Base-by-base conservation (phyloP, 768 basidiomycete species). In the Pleurotus giganteus region DNA sequence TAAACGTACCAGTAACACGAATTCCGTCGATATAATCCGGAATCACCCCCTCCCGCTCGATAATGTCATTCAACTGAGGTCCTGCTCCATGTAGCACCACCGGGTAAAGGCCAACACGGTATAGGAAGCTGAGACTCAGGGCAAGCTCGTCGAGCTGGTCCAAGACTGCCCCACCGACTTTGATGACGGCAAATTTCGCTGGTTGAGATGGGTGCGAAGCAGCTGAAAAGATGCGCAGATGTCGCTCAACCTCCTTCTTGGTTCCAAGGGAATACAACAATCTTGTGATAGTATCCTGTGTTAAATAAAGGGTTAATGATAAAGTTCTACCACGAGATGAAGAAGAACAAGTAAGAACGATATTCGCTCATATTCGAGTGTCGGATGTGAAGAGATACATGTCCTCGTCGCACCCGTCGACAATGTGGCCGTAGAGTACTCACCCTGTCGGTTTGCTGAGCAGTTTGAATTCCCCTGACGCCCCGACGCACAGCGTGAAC, bases 11-110 rank as follows among this genome's bases (percentile, higher is more conserved):
- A 43, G 97, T 99, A 58, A 99, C 93, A 42, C 97, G 85, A 63
- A 99, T 98, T 31, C 97, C 96, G 65, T 98, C 95, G 59, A 91
- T 94, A 72, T 98, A 98, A 71, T 98, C 94, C 1, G 97, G 95
- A 21, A 94, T 82, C 49, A 98, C 85, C 28, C 97, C 97, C 66
- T 93, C 95, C 21, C 82, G 73, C 65, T 98, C 94, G 58, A 99
- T 86, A 61, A 97, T 92, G 57, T 87, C 86, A 74, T 99, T 99
- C 60, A 96, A 73, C 67, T 97, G 95, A 19, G 94, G 96, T 24
- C 96, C 96, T 57, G 88, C 96, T 47, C 97, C 97, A 74, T 99
- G 97, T 4, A 99, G 81, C 47, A 99, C 85, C 57, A 99, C 89
- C 0, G 97, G 97, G 74, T 96, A 99, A n/a, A 99, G 82, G 3